Evolutionary conservation across 805 yeast species (phyloP).

Genomic region (Starmerella cellae): DNA sequence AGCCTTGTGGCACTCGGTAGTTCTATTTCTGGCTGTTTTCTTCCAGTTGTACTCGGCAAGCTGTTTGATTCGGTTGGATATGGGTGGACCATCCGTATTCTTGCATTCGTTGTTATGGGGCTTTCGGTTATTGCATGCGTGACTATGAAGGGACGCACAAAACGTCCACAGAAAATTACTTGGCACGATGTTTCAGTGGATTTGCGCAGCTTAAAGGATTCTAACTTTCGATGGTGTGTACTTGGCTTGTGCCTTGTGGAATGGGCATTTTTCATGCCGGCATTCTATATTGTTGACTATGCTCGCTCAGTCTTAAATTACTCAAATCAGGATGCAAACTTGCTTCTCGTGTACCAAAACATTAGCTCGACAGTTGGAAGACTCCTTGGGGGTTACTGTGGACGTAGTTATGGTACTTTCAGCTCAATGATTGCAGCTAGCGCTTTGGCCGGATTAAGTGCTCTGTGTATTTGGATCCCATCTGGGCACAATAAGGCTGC

Average conservation of each 20-base stretch:
- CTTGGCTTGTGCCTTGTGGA: slow-evolving; percentile 31
- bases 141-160: slow-evolving; percentile 30
- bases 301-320: neutral
- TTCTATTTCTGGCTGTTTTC: slow-evolving; percentile 47
- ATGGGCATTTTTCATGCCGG: slow-evolving; percentile 36
- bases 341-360: neutral
- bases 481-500: slow-evolving; percentile 32
- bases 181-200: slow-evolving; percentile 21
- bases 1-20: slow-evolving; percentile 55
- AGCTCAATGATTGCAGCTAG: slow-evolving; percentile 39
- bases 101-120: slow-evolving; percentile 26
- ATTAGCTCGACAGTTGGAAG: neutral
- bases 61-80: slow-evolving; percentile 40
- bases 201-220: slow-evolving; percentile 22
- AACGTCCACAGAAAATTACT: slow-evolving; percentile 1
- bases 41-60: slow-evolving; percentile 40
- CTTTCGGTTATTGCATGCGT: slow-evolving; percentile 26
- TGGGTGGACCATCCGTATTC: slow-evolving; percentile 43
- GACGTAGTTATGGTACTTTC: neutral
- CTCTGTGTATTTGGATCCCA: slow-evolving; percentile 50
- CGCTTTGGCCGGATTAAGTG: slow-evolving; percentile 33
- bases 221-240: slow-evolving; percentile 20
- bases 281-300: slow-evolving; percentile 33
- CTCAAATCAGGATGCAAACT: neutral
- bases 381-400: neutral